phyloP scores from a whole-genome alignment of 2,329 filamentous ascomycete genomes.

The Rhinocladiella mackenziei region DNA sequence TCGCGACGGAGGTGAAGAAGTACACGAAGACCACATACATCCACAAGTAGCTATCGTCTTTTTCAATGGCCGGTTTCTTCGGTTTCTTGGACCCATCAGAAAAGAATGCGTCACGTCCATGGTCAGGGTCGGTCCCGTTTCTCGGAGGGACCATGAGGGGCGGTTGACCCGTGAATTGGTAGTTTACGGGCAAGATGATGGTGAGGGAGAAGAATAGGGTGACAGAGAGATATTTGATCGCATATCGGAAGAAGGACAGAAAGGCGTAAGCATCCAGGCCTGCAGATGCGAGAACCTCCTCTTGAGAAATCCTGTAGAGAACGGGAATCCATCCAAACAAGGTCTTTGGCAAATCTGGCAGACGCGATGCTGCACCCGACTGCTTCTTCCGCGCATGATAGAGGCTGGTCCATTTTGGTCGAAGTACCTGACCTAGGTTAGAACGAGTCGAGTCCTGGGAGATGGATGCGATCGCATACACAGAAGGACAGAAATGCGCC shows the following conservation, averaged over 20 bases:
- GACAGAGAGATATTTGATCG: slow-evolving; percentile 73
- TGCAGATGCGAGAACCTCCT: slow-evolving; percentile 83
- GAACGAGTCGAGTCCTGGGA: slow-evolving; percentile 1
- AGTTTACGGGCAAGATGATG: slow-evolving; percentile 83
- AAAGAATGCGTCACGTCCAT: slow-evolving; percentile 12
- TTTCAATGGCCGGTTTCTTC: slow-evolving; percentile 31
- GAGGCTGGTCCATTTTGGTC: slow-evolving; percentile 84
- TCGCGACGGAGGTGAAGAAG: slow-evolving; percentile 75
- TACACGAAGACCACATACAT: slow-evolving; percentile 94
- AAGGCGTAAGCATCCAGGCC: slow-evolving; percentile 96
- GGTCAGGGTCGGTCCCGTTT: slow-evolving; percentile 21
- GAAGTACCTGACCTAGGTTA: slow-evolving; percentile 58
- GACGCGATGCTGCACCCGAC: slow-evolving; percentile 57
- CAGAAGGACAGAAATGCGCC: slow-evolving; percentile 46
- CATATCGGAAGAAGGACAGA: slow-evolving; percentile 92
- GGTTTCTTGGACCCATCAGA: slow-evolving; percentile 33
- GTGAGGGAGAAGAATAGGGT: slow-evolving; percentile 77
- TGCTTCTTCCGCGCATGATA: slow-evolving; percentile 85
- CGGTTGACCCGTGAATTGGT: slow-evolving; percentile 53
- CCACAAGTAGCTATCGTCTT: slow-evolving; percentile 65
- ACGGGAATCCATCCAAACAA: slow-evolving; percentile 92
- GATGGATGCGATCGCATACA: slow-evolving; percentile 32
- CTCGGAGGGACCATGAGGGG: slow-evolving; percentile 29
- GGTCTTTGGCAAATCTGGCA: slow-evolving; percentile 76
- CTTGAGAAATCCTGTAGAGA: slow-evolving; percentile 77